Percentiles rank a stretch among this genome's conserved stretches.
Conservation (phyloP, 2,329 filamentous ascomycete genomes). For the Lachnellula cervina region DNA sequence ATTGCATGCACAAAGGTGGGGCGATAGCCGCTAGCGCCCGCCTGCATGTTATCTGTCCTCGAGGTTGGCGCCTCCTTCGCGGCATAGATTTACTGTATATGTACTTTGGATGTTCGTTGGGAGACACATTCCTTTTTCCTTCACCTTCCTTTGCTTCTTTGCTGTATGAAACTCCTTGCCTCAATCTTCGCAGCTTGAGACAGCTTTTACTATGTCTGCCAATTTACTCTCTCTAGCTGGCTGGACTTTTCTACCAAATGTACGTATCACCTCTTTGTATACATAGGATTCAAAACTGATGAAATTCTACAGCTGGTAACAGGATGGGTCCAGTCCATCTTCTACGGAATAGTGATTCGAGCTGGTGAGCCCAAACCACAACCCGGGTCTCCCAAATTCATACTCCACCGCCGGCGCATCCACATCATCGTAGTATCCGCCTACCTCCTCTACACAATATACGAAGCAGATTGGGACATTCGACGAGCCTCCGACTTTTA, state of each 20-base stretch:
- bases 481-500: constrained; percentile 73
- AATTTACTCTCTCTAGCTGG: constrained; percentile 49
- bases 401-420: constrained; percentile 73
- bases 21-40: not conserved
- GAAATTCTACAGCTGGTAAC: constrained; percentile 60
- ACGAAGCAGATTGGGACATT: constrained; percentile 82
- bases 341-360: constrained; percentile 84
- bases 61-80: not conserved
- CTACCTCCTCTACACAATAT: constrained; percentile 89
- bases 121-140: not conserved
- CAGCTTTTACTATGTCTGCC: not conserved
- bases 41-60: not conserved
- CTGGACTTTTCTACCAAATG: constrained; percentile 59
- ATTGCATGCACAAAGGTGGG: constrained; percentile 1
- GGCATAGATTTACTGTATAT: not conserved
- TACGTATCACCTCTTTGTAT: constrained; percentile 33
- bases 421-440: constrained; percentile 74
- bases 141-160: not conserved
- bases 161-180: not conserved
- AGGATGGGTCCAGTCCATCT: constrained; percentile 70
- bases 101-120: no score
- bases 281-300: not conserved
- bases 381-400: constrained; percentile 63
- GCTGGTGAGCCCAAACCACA: constrained; percentile 78
- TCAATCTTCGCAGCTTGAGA: constrained; percentile 18